Evolutionary conservation across 495 filamentous ascomycete genomes (phyloP), one percentile per base, ranked within the genome.

Genomic region (Lasiosphaeris hirsuta): DNA sequence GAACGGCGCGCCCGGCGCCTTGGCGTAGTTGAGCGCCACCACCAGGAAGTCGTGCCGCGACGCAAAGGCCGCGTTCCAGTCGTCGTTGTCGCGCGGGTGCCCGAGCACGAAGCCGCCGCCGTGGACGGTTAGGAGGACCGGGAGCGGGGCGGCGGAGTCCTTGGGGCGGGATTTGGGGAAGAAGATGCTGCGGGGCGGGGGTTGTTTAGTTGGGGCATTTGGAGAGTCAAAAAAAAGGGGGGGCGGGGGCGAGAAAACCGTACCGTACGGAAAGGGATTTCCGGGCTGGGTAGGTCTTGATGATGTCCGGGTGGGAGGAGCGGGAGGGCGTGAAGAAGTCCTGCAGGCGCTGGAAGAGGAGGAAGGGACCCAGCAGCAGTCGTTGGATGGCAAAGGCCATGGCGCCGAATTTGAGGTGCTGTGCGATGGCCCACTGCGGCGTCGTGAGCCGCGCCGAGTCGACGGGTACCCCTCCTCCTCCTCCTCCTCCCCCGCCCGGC

Each of bases 61-160:
- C 19, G 71, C 64, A 44, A 74, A 76, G 44, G 56, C 36, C 9
- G 46, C 49, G 58, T 75, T 76, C 72, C 72, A 75, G 7, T 10
- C 47, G 61, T 76, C 74, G 57, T 71, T 69, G 58, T 76, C 66
- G 19, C 48, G 45, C 5, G 66, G 23, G 1, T 36, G 7, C 49
- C 75, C 72, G 18, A 76, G 5, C 38, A 66, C 66, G 58, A 75
- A 77, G 11, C 71, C 75, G 46, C 75, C 73, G 57, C 75, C 73
- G 56, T 76, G 72, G 60, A 71, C 68, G 42, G 63, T 70, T 13
- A 73, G 68, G 18, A 76, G 18, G 7, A 69, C 69, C 0, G 73
- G 69, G 4, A 75, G 68, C 38, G 54, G 51, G 42, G 67, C 39
- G 4, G 59, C 19, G 10, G 47, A 45, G 3, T 36, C 44, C 7